These are phyloP conservation scores for Melastoma malabathricum DNA, from an alignment of 345 rosid genomes.

Conservation along the genomic window DNA sequence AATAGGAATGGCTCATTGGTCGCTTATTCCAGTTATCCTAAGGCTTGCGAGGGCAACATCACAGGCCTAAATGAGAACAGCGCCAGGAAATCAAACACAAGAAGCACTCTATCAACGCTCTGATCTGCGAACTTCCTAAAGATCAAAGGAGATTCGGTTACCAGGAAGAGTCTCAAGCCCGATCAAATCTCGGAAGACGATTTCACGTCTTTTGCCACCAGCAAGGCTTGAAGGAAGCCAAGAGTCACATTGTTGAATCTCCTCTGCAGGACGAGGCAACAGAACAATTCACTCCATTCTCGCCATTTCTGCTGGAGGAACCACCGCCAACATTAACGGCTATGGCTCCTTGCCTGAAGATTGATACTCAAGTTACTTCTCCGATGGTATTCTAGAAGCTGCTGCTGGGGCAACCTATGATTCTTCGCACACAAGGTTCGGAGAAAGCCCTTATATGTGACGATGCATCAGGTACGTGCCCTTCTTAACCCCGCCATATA, in stretches of 20 bases:
- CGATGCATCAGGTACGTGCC: constrained; percentile 36
- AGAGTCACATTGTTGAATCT: constrained; percentile 55
- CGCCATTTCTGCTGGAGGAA: not conserved
- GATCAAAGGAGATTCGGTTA: constrained; percentile 28
- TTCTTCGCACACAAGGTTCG: constrained; percentile 22
- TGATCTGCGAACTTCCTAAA: constrained; percentile 27
- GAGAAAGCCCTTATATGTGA: constrained; percentile 21
- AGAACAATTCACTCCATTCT: constrained; percentile 20
- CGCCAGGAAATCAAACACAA: constrained; percentile 56
- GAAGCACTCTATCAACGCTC: constrained; percentile 40
- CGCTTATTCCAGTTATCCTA: constrained; percentile 13
- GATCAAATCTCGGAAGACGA: constrained; percentile 29
- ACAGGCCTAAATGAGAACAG: constrained; percentile 32
- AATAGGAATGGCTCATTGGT: constrained; percentile 11
- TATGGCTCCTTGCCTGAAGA: not conserved
- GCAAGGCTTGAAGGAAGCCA: constrained; percentile 38
- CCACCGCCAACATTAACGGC: too few species aligned
- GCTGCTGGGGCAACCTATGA: constrained; percentile 31
- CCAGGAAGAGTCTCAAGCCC: constrained; percentile 31
- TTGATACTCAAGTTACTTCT: constrained; percentile 2
- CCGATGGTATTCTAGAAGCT: constrained; percentile 17
- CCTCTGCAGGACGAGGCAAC: constrained; percentile 30
- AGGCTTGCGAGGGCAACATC: constrained; percentile 39
- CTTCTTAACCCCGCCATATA: not conserved
- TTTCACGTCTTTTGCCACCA: constrained; percentile 38